phyloP scores from a whole-genome alignment of 1,284 basidiomycete genomes.

The Leccinum laetum region DNA sequence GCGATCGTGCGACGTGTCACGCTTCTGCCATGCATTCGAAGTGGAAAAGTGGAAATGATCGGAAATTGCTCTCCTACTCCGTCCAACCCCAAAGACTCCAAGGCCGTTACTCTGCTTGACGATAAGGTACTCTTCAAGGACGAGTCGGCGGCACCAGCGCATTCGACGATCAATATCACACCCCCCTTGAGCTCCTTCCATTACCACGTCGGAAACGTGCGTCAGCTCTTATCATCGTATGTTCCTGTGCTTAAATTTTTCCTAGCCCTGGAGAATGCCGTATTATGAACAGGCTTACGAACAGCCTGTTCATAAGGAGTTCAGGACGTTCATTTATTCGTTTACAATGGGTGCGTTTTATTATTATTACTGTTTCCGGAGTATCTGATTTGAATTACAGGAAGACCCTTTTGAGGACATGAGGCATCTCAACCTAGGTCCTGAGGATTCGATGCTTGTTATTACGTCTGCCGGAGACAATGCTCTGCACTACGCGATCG shows the following conservation, averaged over 20 bases:
- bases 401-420: constrained; percentile 84
- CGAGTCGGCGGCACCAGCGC: constrained; percentile 13
- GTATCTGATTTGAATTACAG: constrained; percentile 29
- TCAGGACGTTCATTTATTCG: constrained; percentile 75
- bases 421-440: constrained; percentile 59
- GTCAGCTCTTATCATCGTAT: constrained; percentile 12
- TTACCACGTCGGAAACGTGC: constrained; percentile 64
- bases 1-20: constrained; percentile 61
- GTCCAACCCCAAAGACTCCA: constrained; percentile 34
- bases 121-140: constrained; percentile 39
- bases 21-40: constrained; percentile 66
- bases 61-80: constrained; percentile 49
- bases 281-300: too few species aligned
- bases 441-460: constrained; percentile 70
- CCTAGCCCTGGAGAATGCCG: constrained; percentile 71
- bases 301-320: constrained; percentile 72
- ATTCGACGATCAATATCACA: constrained; percentile 49
- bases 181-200: constrained; percentile 75
- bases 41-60: constrained; percentile 70
- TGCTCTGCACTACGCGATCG: constrained; percentile 79
- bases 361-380: background rate
- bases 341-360: constrained; percentile 52
- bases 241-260: background rate
- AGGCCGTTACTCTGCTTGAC: constrained; percentile 38
- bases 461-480: constrained; percentile 86